These are phyloP conservation scores for Veloporphyrellus conicus DNA, from an alignment of 1,284 basidiomycete genomes.

Conservation along the genomic window DNA sequence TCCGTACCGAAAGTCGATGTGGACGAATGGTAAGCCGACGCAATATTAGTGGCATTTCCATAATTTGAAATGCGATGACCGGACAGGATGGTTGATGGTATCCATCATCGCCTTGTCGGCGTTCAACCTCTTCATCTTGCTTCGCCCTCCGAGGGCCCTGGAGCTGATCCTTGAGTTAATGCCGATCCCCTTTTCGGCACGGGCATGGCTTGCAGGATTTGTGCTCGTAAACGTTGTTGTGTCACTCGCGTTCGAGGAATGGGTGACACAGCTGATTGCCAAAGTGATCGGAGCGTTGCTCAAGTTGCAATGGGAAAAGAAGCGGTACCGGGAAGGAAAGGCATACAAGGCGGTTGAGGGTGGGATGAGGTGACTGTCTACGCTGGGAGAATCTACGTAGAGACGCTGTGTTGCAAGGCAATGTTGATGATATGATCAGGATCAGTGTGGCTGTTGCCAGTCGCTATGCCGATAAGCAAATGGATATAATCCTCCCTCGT, in stretches of 20 bases:
- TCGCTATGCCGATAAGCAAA: conserved; percentile 20
- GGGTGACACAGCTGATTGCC: conserved; percentile 63
- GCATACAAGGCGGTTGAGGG: conserved; percentile 71
- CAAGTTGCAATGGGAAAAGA: conserved; percentile 42
- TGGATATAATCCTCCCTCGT: background rate
- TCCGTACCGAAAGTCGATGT: conserved; percentile 92
- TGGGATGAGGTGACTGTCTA: conserved; percentile 44
- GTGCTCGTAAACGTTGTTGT: conserved; percentile 70
- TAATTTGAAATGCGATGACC: conserved; percentile 14
- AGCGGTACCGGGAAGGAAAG: conserved; percentile 56
- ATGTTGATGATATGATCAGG: background rate
- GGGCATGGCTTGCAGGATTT: conserved; percentile 66
- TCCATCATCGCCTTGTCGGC: conserved; percentile 62
- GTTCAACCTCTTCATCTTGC: conserved; percentile 74
- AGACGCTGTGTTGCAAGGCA: background rate
- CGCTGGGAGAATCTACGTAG: background rate
- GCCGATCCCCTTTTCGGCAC: conserved; percentile 66
- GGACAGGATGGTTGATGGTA: conserved; percentile 70
- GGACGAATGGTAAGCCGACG: conserved; percentile 76
- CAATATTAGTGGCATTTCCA: background rate
- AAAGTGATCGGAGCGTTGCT: conserved; percentile 48
- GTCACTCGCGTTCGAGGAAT: conserved; percentile 80
- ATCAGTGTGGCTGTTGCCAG: conserved; percentile 1
- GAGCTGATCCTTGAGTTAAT: conserved; percentile 75
- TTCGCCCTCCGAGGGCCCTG: conserved; percentile 63